Percentiles rank a stretch among this genome's conserved stretches.
Conservation (phyloP, 345 rosid genomes). For the Zanthoxylum bungeanum region DNA sequence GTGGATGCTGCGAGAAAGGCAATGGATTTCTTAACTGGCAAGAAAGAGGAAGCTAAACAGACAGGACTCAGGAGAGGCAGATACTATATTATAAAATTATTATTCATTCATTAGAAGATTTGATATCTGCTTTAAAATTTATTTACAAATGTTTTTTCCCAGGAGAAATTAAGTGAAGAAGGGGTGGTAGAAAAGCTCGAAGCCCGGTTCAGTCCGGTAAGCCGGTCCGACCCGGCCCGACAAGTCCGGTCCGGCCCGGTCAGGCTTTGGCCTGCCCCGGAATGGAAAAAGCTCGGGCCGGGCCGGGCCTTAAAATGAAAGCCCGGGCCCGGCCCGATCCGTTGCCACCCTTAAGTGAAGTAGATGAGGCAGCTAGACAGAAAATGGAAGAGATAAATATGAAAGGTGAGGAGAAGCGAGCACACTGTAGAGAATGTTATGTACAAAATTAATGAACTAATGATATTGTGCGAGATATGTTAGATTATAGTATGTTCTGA, state of each 20-base stretch:
- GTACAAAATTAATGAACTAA: not conserved
- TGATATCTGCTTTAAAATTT: too few species aligned
- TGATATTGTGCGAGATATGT: not conserved
- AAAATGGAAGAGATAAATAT: conserved; percentile 57
- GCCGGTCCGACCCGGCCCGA: too few species aligned
- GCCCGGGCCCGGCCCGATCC: too few species aligned
- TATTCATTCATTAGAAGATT: too few species aligned
- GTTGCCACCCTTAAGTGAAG: conserved; percentile 37
- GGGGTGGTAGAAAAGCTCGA: too few species aligned
- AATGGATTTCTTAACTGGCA: conserved; percentile 46
- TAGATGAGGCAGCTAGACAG: conserved; percentile 43
- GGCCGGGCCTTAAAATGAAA: too few species aligned
- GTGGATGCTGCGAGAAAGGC: conserved; percentile 58
- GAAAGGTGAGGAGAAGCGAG: conserved; percentile 25
- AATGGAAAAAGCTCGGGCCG: too few species aligned
- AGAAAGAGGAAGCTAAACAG: conserved; percentile 54
- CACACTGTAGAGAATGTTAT: not conserved
- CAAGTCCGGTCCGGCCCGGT: too few species aligned
- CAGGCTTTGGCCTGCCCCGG: too few species aligned
- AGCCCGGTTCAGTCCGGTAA: too few species aligned
- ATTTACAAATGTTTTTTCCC: not conserved
- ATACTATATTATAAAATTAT: too few species aligned
- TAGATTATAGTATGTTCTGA: not conserved
- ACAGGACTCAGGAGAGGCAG: conserved; percentile 45
- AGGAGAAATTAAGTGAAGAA: conserved; percentile 47